These are phyloP conservation scores for Salix viminalis DNA, from an alignment of 345 rosid genomes.

Conservation along the genomic window DNA sequence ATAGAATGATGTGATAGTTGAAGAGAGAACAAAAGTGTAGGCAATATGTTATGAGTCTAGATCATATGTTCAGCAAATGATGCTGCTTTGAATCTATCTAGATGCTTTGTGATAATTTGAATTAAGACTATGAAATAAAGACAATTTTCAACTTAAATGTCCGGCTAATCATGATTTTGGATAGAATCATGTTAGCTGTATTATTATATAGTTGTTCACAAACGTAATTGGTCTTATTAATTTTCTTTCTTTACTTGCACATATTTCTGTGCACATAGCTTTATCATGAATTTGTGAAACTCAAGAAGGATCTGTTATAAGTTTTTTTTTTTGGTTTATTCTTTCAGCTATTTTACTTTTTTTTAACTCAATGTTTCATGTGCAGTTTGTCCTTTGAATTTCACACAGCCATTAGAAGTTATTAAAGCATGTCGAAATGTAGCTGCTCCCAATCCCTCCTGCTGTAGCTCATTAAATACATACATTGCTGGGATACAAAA, in stretches of 20 bases:
- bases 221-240: not conserved
- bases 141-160: not conserved
- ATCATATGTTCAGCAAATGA: not conserved
- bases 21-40: not conserved
- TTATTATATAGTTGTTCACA: not conserved
- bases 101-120: not conserved
- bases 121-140: not conserved
- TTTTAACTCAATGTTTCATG: not conserved
- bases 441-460: slow-evolving; percentile 87
- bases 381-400: slow-evolving; percentile 92
- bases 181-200: not conserved
- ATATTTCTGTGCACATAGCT: not conserved
- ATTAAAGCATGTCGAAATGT: slow-evolving; percentile 77
- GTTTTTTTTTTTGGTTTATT: too few relatives aligned
- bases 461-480: slow-evolving; percentile 81
- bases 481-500: slow-evolving; percentile 79
- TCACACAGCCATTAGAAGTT: slow-evolving; percentile 74
- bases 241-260: not conserved
- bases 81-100: not conserved
- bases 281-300: not conserved
- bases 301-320: not conserved
- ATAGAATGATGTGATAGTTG: not conserved
- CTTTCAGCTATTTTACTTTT: not conserved
- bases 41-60: not conserved
- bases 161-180: not conserved